Evolutionary conservation across 192 early-diverging fungal species (phyloP), one percentile per base, ranked within the genome.

Genomic region (Glomus cerebriforme): DNA sequence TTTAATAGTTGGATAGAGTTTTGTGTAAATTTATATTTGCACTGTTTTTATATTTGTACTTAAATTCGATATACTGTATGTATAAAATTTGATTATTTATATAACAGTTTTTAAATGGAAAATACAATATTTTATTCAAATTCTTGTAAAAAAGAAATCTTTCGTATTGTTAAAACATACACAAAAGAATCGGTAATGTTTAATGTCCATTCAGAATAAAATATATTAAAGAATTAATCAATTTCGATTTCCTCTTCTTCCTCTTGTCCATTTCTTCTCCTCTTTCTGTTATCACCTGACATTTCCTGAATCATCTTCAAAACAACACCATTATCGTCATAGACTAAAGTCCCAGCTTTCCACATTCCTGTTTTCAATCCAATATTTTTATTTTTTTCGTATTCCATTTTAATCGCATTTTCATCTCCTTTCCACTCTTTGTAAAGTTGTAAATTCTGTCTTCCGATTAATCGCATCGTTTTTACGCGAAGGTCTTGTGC

Each of bases 401-500:
- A 96, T 73, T 96, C 93, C 45, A 83, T 79, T 65, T 85, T 83
- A 27, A 96, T 92, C 34, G 83, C 92, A 27, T 88, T 88, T 47
- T 84, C 91, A 77, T 88, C 84, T 13, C 95, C 95, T 80, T 89
- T 92, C 95, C 95, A 97, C 67, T 89, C 93, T 76, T 92, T 90
- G 83, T 96, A 96, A 49, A 93, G 83, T 81, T 96, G 94, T 39
- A 95, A 83, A 74, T 96, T 96, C 72, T 96, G 95, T 35, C 95
- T 88, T 45, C 95, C 95, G 66, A 96, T 91, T 39, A 96, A 81
- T 27, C 95, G 82, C 68, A 96, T 96, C 10, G 94, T 81, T 73
- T 96, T 96, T 79, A 96, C 88, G 59, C 95, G 90, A 39, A 96
- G 86, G 77, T 96, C 95, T 74, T 96, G 94, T 31, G 88, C 89